These are phyloP conservation scores for Podaxis pistillaris DNA, from an alignment of 768 basidiomycete species.

Conservation along the genomic window DNA sequence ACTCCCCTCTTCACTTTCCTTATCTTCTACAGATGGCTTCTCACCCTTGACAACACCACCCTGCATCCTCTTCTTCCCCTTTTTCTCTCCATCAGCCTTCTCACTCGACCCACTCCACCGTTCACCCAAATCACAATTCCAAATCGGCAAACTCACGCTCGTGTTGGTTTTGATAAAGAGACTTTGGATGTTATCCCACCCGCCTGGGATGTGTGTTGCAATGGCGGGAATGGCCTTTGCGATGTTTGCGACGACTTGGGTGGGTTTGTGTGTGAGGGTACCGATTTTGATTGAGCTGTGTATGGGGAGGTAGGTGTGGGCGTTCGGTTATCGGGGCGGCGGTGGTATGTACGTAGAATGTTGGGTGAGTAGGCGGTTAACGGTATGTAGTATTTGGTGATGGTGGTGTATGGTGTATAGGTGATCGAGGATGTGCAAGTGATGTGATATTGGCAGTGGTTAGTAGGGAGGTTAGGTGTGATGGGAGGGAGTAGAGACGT, in stretches of 20 bases:
- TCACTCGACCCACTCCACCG: slow-evolving; percentile 54
- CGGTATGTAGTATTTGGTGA: background rate
- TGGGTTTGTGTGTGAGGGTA: slow-evolving; percentile 64
- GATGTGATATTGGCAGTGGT: background rate
- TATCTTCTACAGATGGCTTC: slow-evolving; percentile 11
- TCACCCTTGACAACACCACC: background rate
- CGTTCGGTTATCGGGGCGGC: background rate
- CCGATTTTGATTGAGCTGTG: slow-evolving; percentile 85
- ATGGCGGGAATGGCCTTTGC: slow-evolving; percentile 75
- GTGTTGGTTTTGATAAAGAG: slow-evolving; percentile 88
- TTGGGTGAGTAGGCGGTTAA: background rate
- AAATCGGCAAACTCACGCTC: slow-evolving; percentile 86
- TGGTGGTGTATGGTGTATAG: background rate
- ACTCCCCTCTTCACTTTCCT: slow-evolving; percentile 19
- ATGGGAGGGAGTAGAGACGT: slow-evolving; percentile 32
- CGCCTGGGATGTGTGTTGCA: slow-evolving; percentile 65
- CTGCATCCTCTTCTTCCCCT: slow-evolving; percentile 24
- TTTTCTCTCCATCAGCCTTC: slow-evolving; percentile 22
- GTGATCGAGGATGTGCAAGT: background rate
- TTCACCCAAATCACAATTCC: slow-evolving; percentile 75
- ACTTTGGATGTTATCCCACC: slow-evolving; percentile 90
- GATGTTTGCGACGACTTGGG: slow-evolving; percentile 79
- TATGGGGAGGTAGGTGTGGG: background rate
- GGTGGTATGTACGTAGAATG: too few relatives aligned
- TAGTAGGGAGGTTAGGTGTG: background rate